A percentile compares a stretch with the other conserved stretches of the same genome.
Evolutionary conservation across 148 eudicot genomes (phyloP).

Genomic region (Vaccinium vitisidaea): DNA sequence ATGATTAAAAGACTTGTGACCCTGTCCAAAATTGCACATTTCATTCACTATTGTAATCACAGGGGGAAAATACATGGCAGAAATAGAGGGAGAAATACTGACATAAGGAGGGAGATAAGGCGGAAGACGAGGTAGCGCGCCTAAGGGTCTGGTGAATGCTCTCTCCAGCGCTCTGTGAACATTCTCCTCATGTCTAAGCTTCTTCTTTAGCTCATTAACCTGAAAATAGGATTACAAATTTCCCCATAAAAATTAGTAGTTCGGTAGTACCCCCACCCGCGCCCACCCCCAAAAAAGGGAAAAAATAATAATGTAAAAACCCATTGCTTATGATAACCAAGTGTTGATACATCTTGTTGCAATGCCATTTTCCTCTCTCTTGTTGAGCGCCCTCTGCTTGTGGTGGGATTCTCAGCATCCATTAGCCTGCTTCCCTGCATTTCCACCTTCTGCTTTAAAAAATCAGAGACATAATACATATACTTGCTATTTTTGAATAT

Average conservation of each 20-base stretch:
- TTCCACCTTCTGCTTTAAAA: not conserved
- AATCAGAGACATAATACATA: not conserved
- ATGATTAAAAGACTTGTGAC: not conserved
- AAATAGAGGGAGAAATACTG: slow-evolving; percentile 19
- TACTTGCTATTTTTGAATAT: not conserved
- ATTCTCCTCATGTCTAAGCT: slow-evolving; percentile 75
- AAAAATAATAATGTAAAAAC: not conserved
- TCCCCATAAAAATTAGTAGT: not conserved
- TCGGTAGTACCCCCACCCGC: too few relatives aligned
- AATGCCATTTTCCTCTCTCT: slow-evolving; percentile 56
- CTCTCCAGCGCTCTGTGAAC: slow-evolving; percentile 75
- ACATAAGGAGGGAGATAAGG: slow-evolving; percentile 76
- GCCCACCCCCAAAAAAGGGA: too few relatives aligned
- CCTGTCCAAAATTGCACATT: not conserved
- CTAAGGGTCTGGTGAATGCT: slow-evolving; percentile 75
- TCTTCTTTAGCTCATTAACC: slow-evolving; percentile 78
- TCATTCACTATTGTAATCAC: not conserved
- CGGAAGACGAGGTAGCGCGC: slow-evolving; percentile 80
- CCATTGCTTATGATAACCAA: not conserved
- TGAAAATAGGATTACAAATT: slow-evolving; percentile 21
- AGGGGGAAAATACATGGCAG: not conserved
- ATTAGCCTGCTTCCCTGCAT: not conserved
- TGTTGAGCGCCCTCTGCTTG: not conserved
- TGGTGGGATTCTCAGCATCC: not conserved
- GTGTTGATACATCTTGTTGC: slow-evolving; percentile 56